Evolutionary conservation across 2,329 filamentous ascomycete genomes (phyloP).

Genomic region (Colletotrichum sp.): DNA sequence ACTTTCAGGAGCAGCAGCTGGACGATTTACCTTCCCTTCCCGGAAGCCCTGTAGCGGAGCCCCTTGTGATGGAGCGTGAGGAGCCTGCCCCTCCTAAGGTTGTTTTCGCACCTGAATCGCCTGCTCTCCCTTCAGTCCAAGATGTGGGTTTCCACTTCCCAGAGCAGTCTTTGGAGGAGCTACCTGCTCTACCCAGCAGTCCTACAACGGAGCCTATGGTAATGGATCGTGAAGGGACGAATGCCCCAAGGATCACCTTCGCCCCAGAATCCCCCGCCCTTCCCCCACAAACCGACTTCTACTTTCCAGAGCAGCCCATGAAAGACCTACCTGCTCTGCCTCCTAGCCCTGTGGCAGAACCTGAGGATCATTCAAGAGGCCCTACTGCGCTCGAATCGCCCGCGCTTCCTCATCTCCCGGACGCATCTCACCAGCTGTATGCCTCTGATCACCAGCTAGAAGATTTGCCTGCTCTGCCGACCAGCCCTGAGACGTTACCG

Average conservation of each 20-base stretch:
- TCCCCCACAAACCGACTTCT: background rate
- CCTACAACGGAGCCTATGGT: background rate
- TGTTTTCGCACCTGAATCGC: background rate
- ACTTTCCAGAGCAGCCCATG: background rate
- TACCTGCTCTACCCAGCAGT: background rate
- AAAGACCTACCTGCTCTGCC: constrained; percentile 1
- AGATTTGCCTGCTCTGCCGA: constrained; percentile 19
- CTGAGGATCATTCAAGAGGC: background rate
- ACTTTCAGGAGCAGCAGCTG: background rate
- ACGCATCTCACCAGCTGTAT: background rate
- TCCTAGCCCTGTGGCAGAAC: background rate
- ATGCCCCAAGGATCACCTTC: background rate
- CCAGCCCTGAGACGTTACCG: constrained; percentile 16
- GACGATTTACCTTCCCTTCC: constrained; percentile 3
- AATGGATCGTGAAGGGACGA: background rate
- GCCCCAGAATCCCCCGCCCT: background rate
- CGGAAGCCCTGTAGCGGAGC: background rate
- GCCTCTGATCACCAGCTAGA: background rate
- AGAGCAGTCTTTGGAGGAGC: background rate
- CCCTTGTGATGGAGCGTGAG: background rate
- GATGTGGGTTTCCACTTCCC: background rate
- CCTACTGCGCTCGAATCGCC: background rate
- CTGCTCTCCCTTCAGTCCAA: background rate
- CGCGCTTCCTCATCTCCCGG: background rate
- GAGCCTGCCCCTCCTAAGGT: background rate